Percentiles rank a stretch among this genome's conserved stretches.
These are phyloP conservation scores for Alisma plantagoaquatica DNA, from an alignment of 106 monocot genomes.

Conservation along the genomic window DNA sequence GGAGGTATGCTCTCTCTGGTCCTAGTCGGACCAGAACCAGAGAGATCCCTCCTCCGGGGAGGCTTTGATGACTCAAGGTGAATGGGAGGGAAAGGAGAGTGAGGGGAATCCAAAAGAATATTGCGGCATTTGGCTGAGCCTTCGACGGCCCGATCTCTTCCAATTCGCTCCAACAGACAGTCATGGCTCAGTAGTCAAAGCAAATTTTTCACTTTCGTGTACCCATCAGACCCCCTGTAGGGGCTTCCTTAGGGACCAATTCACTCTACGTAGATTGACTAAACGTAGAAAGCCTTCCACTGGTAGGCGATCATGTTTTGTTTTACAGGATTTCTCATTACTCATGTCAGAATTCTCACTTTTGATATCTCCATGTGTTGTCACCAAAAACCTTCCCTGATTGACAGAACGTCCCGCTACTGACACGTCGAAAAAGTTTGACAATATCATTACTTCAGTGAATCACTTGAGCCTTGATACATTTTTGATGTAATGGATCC, in stretches of 20 bases:
- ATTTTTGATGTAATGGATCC: not conserved
- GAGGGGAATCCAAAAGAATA: too few species aligned
- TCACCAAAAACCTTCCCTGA: not conserved
- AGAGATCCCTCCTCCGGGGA: too few species aligned
- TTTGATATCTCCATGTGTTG: not conserved
- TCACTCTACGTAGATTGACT: slow-evolving; percentile 6
- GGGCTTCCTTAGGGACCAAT: slow-evolving; percentile 11
- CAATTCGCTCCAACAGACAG: too few species aligned
- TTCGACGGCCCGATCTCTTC: too few species aligned
- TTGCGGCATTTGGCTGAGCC: too few species aligned
- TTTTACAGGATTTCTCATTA: slow-evolving; percentile 2
- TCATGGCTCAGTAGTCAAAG: too few species aligned
- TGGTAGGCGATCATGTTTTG: slow-evolving; percentile 9
- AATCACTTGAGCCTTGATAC: slow-evolving; percentile 6
- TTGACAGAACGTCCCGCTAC: not conserved
- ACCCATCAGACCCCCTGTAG: slow-evolving; percentile 1
- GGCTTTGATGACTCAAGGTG: too few species aligned
- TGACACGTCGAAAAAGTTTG: slow-evolving; percentile 1
- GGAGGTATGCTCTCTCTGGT: too few species aligned
- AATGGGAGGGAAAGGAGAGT: too few species aligned
- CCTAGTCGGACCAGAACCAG: too few species aligned
- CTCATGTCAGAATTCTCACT: not conserved
- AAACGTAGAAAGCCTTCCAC: slow-evolving; percentile 6
- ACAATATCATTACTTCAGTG: not conserved
- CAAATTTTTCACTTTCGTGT: slow-evolving; percentile 1